phyloP scores from a whole-genome alignment of 1,284 basidiomycete genomes.

The Anthracocystis walkeri region DNA sequence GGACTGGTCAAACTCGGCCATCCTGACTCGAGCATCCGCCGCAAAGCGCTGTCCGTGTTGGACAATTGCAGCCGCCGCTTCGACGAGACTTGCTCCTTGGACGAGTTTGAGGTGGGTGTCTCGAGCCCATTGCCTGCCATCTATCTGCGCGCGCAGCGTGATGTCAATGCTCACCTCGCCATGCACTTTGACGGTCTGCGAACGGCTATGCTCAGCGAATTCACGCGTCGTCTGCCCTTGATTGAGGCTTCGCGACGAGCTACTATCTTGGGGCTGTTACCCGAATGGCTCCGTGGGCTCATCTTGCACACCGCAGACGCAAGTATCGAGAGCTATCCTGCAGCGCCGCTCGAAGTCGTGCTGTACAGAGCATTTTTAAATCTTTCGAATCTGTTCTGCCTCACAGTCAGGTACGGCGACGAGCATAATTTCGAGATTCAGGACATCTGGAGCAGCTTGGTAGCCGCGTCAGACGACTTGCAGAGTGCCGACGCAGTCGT shows the following conservation, averaged over 20 bases:
- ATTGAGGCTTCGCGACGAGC: constrained; percentile 69
- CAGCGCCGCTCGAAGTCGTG: constrained; percentile 38
- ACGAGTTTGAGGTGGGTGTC: constrained; percentile 78
- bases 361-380: constrained; percentile 67
- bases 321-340: constrained; percentile 24
- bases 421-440: constrained; percentile 84
- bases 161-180: constrained; percentile 82
- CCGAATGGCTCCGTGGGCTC: constrained; percentile 58
- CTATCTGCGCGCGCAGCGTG: constrained; percentile 83
- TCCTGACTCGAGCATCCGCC: constrained; percentile 77
- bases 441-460: constrained; percentile 82
- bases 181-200: constrained; percentile 82
- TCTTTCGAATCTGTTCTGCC: constrained; percentile 84
- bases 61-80: constrained; percentile 74
- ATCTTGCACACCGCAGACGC: constrained; percentile 43
- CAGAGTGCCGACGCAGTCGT: constrained; percentile 84
- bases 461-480: constrained; percentile 70
- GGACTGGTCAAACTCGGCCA: constrained; percentile 88
- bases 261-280: constrained; percentile 57
- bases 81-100: constrained; percentile 35
- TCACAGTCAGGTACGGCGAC: constrained; percentile 83
- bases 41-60: constrained; percentile 83
- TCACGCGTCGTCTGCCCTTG: constrained; percentile 79
- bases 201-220: constrained; percentile 78
- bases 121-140: constrained; percentile 80